A percentile compares a stretch with the other conserved stretches of the same genome.
phyloP scores from a whole-genome alignment of 305 asterid genomes.

The Euphrasia arctica region DNA sequence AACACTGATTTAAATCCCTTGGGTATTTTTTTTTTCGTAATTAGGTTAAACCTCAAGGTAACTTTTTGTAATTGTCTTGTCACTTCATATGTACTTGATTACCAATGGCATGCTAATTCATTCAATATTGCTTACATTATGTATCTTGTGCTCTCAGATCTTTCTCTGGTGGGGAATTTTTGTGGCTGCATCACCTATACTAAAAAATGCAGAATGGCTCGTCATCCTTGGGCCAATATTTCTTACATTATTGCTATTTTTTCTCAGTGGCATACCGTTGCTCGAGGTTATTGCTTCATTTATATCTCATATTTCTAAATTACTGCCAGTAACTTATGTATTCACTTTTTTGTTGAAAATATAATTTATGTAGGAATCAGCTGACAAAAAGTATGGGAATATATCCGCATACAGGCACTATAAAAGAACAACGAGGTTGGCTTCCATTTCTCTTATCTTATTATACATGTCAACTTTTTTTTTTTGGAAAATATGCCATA shows the following conservation, averaged over 20 bases:
- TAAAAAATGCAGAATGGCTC: constrained; percentile 74
- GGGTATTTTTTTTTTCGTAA: background rate
- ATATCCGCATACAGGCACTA: constrained; percentile 57
- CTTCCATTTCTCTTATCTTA: background rate
- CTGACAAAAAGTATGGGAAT: constrained; percentile 72
- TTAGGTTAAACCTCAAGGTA: background rate
- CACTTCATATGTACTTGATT: background rate
- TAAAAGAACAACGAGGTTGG: constrained; percentile 75
- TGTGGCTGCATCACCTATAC: constrained; percentile 81
- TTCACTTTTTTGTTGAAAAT: constrained; percentile 12
- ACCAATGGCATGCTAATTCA: background rate
- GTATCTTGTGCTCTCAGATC: constrained; percentile 48
- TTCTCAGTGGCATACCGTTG: constrained; percentile 83
- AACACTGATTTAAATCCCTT: background rate
- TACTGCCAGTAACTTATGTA: background rate
- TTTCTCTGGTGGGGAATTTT: constrained; percentile 97
- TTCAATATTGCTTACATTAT: constrained; percentile 5
- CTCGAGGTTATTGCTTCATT: constrained; percentile 57
- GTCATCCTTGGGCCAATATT: constrained; percentile 81
- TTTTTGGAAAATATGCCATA: background rate
- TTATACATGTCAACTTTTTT: background rate
- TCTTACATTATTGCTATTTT: constrained; percentile 69
- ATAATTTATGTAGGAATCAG: constrained; percentile 56
- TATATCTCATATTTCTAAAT: background rate
- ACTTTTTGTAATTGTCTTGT: background rate